Conservation (phyloP, 371 early-diverging fungal species). For the Capillidium rhysosporum region DNA sequence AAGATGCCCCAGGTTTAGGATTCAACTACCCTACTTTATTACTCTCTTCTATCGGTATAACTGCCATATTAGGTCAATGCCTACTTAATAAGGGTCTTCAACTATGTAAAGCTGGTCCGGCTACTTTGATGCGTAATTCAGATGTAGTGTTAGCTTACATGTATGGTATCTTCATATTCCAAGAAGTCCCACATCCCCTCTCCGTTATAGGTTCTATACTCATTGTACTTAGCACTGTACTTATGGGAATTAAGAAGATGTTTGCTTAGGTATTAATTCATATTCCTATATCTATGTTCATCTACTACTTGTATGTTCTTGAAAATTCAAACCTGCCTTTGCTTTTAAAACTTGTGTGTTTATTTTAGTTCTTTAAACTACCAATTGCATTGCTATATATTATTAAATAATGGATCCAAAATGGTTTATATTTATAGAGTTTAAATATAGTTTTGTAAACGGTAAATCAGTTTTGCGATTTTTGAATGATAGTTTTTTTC, state of each 20-base stretch:
- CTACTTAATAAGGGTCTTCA: slow-evolving; percentile 54
- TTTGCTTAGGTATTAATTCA: no score
- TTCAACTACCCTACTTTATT: background rate
- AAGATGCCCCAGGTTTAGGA: background rate
- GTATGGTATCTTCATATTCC: slow-evolving; percentile 42
- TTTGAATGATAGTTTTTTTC: no score
- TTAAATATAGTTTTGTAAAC: no score
- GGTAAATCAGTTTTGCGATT: no score
- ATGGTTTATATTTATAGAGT: no score
- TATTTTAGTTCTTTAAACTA: no score
- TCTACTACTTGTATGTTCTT: no score
- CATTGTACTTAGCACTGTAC: slow-evolving; percentile 42
- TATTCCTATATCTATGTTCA: no score
- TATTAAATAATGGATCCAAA: no score
- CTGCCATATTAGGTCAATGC: slow-evolving; percentile 53
- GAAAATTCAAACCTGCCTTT: no score
- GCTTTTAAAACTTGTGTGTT: no score
- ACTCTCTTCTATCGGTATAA: background rate
- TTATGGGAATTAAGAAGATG: slow-evolving; percentile 43
- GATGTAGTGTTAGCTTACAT: slow-evolving; percentile 65
- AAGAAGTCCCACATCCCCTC: slow-evolving; percentile 32
- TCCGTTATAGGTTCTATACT: slow-evolving; percentile 35
- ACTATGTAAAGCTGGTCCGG: slow-evolving; percentile 52
- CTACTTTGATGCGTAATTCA: slow-evolving; percentile 55
- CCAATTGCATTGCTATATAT: no score